Evolutionary conservation across 2,329 filamentous ascomycete genomes (phyloP), one percentile per base, ranked within the genome.

Genomic region (Macroventuria anomochaeta): DNA sequence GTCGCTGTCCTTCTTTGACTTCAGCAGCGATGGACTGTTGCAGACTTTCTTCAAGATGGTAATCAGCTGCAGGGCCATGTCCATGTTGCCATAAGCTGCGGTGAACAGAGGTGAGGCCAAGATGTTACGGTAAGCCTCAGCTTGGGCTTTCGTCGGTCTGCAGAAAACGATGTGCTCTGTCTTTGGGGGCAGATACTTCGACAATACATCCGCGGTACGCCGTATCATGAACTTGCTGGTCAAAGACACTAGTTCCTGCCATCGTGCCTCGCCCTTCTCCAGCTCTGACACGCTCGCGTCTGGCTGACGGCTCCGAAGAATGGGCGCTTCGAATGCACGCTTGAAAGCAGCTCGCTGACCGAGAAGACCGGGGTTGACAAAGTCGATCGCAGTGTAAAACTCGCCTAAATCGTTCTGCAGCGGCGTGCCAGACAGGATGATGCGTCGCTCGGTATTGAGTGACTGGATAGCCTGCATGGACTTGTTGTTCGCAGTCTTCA

Each of bases 41-140:
- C 88, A 90, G 15, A 89, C 79, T 69, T 90, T 90, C 75, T 90
- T 90, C 15, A 91, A 76, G 15, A 90, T 80, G 13, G 85, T 90
- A 65, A 90, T 90, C 12, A 90, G 81, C 63, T 88, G 85, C 2
- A 91, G 77, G 2, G 85, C 83, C 39, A 81, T 81, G 42, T 89
- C 85, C 1, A 82, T 78, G 57, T 81, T 87, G 12, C 86, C 85
- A 42, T 89, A 75, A 7, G 85, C 84, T 26, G 78, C 80, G 42
- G 83, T 81, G 61, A 89, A 89, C 5, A 85, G 77, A 0, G 85
- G 83, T 2, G 87, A 89, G 7, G 80, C 78, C n/a, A 90, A 77
- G 29, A 90, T 84, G 52, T 80, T 79, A 48, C 83, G 83, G 67
- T 90, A 85, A 37, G 88, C 79, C 58, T 81, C 79, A 10, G 82